Base-by-base conservation (phyloP, 306 rosid genomes). In the Ceratonia siliqua region DNA sequence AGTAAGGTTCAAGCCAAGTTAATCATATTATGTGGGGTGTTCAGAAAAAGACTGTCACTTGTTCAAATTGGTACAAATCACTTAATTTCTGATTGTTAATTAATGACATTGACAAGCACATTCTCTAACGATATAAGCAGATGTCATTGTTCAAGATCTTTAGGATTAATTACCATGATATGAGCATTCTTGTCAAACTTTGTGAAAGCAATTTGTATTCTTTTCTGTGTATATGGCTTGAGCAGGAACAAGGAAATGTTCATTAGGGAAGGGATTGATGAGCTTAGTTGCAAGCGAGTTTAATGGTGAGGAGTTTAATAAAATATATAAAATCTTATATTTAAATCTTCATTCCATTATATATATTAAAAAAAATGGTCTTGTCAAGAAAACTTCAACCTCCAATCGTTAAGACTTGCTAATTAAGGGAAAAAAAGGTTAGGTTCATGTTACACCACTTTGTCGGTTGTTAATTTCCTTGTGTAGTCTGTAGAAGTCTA, bases 1-100 rank as follows among this genome's bases (percentile, higher is more conserved):
- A 82, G 91, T 82, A 58, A 36, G 63, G 45, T 43, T 71, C n/a
- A 85, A 82, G 83, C 70, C 70, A 75, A 11, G 68, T 21, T 62
- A 38, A 15, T 8, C 0, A 59, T 30, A 6, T 2, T 17, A 59
- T 33, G 8, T 33, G 10, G 7, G 42, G 18, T 59, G 66, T 59
- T 59, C 5, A 8, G 43, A 32, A 33, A 59, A 59, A 6, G 66
- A 59, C 66, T n/a, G 22, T 59, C 5, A 8, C 25, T 15, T 8
- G 25, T 59, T 59, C 25, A 33, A n/a, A n/a, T 33, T 59, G 66
- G 66, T 59, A 24, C 41, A 58, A 13, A 1, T 45, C 7, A 45
- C 1, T 48, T 2, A 39, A 39, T 7, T 48, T 48, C 53, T n/a
- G 0, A n/a, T 17, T 48, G 53, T 48, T 48, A 15, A 17, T n/a